Evolutionary conservation across 192 early-diverging fungal species (phyloP), one percentile per base, ranked within the genome.

Genomic region (Coemansia furcata): DNA sequence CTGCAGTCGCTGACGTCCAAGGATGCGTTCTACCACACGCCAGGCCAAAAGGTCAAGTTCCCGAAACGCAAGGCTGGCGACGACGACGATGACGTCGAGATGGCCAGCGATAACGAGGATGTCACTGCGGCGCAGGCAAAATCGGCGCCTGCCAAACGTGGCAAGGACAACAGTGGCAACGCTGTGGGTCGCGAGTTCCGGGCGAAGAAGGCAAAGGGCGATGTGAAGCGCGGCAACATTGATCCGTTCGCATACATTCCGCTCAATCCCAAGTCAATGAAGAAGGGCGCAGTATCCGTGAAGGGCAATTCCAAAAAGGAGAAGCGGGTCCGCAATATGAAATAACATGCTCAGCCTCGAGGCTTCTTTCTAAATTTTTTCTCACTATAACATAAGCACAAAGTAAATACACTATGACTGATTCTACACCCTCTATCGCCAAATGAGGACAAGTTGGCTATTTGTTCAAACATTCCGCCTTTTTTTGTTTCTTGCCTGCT

Each of bases 191-290:
- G 87, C 69, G 92, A 97, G 69, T 98, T 90, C 86, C 87, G 87
- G 71, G 85, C 94, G 55, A 88, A 93, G 87, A 88, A 88, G 73
- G 96, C 95, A 11, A 83, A 87, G 52, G 96, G 96, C 66, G 97
- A 99, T 87, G 87, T 99, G 63, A 88, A 87, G 74, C 89, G 90
- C 52, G 93, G 91, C 46, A 89, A 87, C 69, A 83, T 92, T 6
- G 95, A 98, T 82, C 97, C 97, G 35, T 96, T 87, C 71, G 93
- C 95, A n/a, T 99, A 98, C 72, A 88, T 99, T 46, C 96, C 97
- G 64, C 84, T 99, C 52, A 83, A 75, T 9, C 81, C 81, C 30
- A 77, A 77, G 75, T 71, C 46, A 55, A 82, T 82, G 80, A 82
- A 80, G 73, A 80, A 68, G 70, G 80, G 80, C 37, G 54, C 72